Percentiles rank a stretch among this genome's conserved stretches.
Evolutionary conservation across 768 basidiomycete genomes (phyloP).

Genomic region (Termitomyces sp.): DNA sequence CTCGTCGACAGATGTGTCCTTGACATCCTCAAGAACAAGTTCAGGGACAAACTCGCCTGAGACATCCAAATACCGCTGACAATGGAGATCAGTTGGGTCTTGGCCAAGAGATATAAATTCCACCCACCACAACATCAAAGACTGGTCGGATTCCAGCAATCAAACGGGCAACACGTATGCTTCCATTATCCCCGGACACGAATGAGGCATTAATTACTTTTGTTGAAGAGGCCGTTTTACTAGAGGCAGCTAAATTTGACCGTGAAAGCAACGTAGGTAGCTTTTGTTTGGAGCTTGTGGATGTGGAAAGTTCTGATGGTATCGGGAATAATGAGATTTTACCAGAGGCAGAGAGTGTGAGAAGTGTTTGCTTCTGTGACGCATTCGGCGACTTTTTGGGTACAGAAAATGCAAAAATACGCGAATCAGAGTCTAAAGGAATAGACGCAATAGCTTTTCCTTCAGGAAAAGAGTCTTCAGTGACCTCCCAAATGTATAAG

Average conservation of each 20-base stretch:
- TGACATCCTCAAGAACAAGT: conserved; percentile 41
- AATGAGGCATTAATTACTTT: conserved; percentile 48
- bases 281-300: conserved; percentile 39
- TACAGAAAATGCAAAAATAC: conserved; percentile 35
- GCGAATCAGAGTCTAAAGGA: conserved; percentile 63
- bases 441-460: conserved; percentile 59
- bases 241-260: conserved; percentile 40
- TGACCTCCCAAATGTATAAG: conserved; percentile 58
- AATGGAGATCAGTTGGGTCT: conserved; percentile 9
- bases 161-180: conserved; percentile 51
- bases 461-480: conserved; percentile 35
- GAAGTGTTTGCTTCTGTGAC: conserved; percentile 36
- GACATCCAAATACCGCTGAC: conserved; percentile 53
- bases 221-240: conserved; percentile 33
- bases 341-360: conserved; percentile 58
- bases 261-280: conserved; percentile 51
- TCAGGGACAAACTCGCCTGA: conserved; percentile 51
- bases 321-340: conserved; percentile 56
- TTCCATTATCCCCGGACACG: conserved; percentile 35
- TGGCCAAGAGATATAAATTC: conserved; percentile 2
- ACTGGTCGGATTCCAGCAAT: conserved; percentile 55
- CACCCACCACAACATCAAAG: conserved; percentile 58
- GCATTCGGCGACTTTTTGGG: conserved; percentile 21
- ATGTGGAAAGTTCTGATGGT: conserved; percentile 39
- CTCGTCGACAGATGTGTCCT: conserved; percentile 4